Conservation (phyloP, 345 rosid genomes). For the Stellera chamaejasme region DNA sequence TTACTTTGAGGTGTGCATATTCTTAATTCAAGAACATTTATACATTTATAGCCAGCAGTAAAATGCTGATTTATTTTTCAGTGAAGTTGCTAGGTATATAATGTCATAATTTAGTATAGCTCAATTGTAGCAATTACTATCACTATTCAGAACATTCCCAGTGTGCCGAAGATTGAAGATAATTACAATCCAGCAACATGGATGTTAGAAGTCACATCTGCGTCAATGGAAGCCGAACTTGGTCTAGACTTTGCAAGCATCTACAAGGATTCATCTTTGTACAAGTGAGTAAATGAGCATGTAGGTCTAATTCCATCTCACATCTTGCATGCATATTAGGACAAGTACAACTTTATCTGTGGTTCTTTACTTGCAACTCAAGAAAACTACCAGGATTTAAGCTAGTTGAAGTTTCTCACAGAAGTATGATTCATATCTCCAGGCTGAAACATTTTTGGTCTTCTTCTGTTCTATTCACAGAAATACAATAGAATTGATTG, state of each 20-base stretch:
- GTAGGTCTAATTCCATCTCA: too few species aligned
- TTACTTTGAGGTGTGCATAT: conserved; percentile 30
- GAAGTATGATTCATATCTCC: too few species aligned
- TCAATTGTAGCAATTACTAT: neutral
- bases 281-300: conserved; percentile 18
- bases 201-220: conserved; percentile 51
- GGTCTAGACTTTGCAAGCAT: conserved; percentile 32
- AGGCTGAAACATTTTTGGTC: neutral
- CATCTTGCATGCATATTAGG: too few species aligned
- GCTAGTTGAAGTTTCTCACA: too few species aligned
- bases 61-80: neutral
- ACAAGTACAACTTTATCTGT: too few species aligned
- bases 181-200: conserved; percentile 60
- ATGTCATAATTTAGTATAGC: neutral
- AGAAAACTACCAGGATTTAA: too few species aligned
- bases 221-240: conserved; percentile 29
- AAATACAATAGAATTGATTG: conserved; percentile 25
- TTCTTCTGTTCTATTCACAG: conserved; percentile 12
- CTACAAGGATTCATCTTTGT: conserved; percentile 32
- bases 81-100: neutral
- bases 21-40: neutral
- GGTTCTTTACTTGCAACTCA: too few species aligned
- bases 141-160: conserved; percentile 25
- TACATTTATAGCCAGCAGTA: neutral
- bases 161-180: conserved; percentile 40